These are phyloP conservation scores for Rhododendron simsii DNA, from an alignment of 148 eudicot genomes.

Conservation along the genomic window DNA sequence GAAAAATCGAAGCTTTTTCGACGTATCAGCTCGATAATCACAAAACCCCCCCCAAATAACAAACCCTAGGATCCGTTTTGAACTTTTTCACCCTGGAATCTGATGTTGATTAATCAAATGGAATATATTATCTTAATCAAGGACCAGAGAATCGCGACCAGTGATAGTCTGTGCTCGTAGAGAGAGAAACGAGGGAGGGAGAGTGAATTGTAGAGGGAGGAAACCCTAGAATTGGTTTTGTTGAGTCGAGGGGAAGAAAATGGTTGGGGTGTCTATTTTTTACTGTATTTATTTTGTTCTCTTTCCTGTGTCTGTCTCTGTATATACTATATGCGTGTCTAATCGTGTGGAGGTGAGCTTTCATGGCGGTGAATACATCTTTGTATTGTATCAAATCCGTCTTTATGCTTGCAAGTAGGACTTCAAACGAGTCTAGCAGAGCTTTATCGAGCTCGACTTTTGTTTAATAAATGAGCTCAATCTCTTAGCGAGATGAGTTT, in stretches of 20 bases:
- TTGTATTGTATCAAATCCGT: too few relatives aligned
- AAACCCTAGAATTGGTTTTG: neutral
- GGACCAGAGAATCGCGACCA: neutral
- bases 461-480: too few relatives aligned
- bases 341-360: neutral
- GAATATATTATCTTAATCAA: neutral
- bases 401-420: too few relatives aligned
- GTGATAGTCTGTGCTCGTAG: neutral
- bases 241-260: neutral
- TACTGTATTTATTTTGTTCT: neutral
- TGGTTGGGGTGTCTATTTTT: neutral
- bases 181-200: neutral
- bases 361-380: too few relatives aligned
- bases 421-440: too few relatives aligned
- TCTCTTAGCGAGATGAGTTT: too few relatives aligned
- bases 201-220: neutral
- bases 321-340: neutral
- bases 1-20: neutral
- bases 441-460: too few relatives aligned
- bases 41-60: neutral
- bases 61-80: neutral
- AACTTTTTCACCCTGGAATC: neutral
- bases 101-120: neutral
- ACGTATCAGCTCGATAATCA: slow-evolving; percentile 9
- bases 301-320: neutral